Evolutionary conservation across 768 basidiomycete species (phyloP).

Genomic region (Melanogaster broomeanus): DNA sequence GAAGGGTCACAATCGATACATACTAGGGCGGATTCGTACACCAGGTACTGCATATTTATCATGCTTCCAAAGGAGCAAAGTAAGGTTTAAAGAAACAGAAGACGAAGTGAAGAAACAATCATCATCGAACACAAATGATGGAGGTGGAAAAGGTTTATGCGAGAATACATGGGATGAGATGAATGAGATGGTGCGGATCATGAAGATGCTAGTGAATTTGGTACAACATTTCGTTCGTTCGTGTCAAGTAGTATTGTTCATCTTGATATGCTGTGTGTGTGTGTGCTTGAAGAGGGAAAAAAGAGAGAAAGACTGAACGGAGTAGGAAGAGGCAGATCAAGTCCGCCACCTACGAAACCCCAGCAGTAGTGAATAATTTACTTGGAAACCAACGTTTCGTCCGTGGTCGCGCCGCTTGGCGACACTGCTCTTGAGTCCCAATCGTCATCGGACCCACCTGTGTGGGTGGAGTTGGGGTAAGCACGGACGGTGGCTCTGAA

Average conservation of each 20-base stretch:
- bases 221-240: conserved; percentile 26
- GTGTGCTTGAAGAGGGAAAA: not conserved
- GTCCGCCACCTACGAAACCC: conserved; percentile 32
- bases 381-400: conserved; percentile 56
- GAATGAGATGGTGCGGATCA: too few relatives aligned
- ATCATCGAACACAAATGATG: conserved; percentile 25
- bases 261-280: conserved; percentile 2
- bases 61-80: conserved; percentile 12
- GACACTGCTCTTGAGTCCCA: conserved; percentile 34
- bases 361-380: conserved; percentile 49
- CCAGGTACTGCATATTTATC: conserved; percentile 36
- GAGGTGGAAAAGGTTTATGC: conserved; percentile 7
- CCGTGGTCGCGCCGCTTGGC: conserved; percentile 36
- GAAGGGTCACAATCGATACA: conserved; percentile 20
- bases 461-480: conserved; percentile 29
- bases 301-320: not conserved
- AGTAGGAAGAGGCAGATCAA: conserved; percentile 7
- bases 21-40: conserved; percentile 28
- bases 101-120: conserved; percentile 1
- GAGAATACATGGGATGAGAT: conserved; percentile 3
- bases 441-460: conserved; percentile 15
- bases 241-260: conserved; percentile 5
- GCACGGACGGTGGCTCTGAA: conserved; percentile 30
- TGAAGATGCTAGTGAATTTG: conserved; percentile 1
- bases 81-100: conserved; percentile 5